Conservation (phyloP, 2,329 filamentous ascomycete genomes). For the Aphanocladium album region DNA sequence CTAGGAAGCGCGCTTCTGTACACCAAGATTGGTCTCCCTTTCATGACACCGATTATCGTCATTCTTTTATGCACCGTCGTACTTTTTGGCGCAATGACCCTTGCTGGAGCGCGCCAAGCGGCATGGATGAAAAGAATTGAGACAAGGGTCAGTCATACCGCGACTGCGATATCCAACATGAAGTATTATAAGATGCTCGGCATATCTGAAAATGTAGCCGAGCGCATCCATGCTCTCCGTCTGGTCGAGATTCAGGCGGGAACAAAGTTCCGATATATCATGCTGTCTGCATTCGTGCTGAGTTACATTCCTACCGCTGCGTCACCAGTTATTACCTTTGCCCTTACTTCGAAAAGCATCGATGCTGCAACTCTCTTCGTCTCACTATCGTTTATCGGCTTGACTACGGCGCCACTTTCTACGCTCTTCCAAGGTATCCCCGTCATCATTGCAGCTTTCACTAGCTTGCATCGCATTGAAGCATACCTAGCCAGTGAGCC, state of each 20-base stretch:
- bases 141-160: constrained; percentile 22
- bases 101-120: constrained; percentile 21
- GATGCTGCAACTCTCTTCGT: constrained; percentile 26
- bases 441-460: constrained; percentile 17
- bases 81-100: constrained; percentile 12
- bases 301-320: constrained; percentile 28
- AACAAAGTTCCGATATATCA: constrained; percentile 20
- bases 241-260: constrained; percentile 21
- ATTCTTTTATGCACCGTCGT: constrained; percentile 21
- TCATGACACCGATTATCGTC: constrained; percentile 27
- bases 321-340: constrained; percentile 30
- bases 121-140: constrained; percentile 28
- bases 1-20: constrained; percentile 30
- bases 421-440: constrained; percentile 23
- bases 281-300: constrained; percentile 23
- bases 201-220: constrained; percentile 22
- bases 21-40: constrained; percentile 26
- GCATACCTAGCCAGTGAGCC: constrained; percentile 25
- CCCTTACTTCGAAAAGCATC: constrained; percentile 19
- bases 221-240: constrained; percentile 21
- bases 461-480: constrained; percentile 25
- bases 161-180: constrained; percentile 22
- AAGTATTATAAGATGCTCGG: constrained; percentile 27
- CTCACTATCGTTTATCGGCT: constrained; percentile 24
- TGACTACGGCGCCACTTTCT: constrained; percentile 23